A percentile compares a stretch with the other conserved stretches of the same genome.
Evolutionary conservation across 345 rosid species (phyloP).

Genomic region (Brassica rapa): DNA sequence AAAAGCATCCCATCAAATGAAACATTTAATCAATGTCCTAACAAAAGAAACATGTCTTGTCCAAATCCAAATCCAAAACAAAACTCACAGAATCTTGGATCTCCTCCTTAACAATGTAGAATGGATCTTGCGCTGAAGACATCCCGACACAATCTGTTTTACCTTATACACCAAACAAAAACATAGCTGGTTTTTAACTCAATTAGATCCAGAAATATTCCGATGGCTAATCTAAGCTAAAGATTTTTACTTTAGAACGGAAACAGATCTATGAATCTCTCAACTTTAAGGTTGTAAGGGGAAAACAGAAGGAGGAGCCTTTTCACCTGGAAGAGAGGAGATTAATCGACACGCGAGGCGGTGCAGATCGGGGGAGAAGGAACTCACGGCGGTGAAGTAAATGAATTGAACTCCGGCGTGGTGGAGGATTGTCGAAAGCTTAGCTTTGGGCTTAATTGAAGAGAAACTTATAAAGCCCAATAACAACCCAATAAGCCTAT

Average conservation of each 20-base stretch:
- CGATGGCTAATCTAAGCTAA: constrained; percentile 5
- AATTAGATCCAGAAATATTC: constrained; percentile 11
- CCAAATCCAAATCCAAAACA: background rate
- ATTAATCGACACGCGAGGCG: too few relatives aligned
- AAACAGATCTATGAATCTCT: background rate
- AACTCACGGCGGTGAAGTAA: too few relatives aligned
- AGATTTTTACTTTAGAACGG: background rate
- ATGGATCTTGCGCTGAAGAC: constrained; percentile 99
- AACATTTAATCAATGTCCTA: constrained; percentile 16
- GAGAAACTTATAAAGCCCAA: too few relatives aligned
- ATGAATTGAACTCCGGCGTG: too few relatives aligned
- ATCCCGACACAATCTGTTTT: constrained; percentile 38
- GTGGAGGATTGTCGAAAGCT: too few relatives aligned
- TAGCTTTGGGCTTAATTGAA: too few relatives aligned
- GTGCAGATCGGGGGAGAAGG: too few relatives aligned
- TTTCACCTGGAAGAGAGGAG: too few relatives aligned
- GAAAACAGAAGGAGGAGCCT: too few relatives aligned
- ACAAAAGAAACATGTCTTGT: background rate
- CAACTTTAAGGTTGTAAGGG: background rate
- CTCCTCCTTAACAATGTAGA: constrained; percentile 95
- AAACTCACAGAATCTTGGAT: constrained; percentile 96
- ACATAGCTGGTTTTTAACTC: background rate
- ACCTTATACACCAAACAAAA: constrained; percentile 9
- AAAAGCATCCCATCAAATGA: constrained; percentile 10
- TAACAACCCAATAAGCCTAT: too few relatives aligned